Conservation (phyloP, 169 alveolate genomes). For the Plasmodium billcollinsi region DNA sequence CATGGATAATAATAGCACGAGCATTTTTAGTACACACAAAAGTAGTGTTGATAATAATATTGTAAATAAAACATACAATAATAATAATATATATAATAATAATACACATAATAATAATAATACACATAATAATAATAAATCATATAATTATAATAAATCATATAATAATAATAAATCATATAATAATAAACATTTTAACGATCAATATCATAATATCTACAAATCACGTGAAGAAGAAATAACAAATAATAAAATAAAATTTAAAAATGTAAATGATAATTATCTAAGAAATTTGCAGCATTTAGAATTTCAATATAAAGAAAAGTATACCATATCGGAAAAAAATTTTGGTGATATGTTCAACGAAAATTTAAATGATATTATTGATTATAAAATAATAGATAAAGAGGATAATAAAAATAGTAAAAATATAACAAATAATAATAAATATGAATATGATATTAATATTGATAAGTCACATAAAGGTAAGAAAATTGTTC, state of each 20-base stretch:
- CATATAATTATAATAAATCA: neutral
- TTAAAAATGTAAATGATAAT: constrained; percentile 3
- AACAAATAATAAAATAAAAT: neutral
- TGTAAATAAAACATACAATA: neutral
- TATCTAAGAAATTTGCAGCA: constrained; percentile 34
- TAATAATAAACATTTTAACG: neutral
- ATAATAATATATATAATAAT: neutral
- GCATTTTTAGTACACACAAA: no score
- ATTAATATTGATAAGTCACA: no score
- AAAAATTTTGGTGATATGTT: neutral
- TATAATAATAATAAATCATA: neutral
- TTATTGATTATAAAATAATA: constrained; percentile 57
- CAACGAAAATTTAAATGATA: constrained; percentile 18
- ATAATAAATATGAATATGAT: no score
- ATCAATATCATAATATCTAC: neutral
- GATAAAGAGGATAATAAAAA: constrained; percentile 27
- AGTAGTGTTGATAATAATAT: neutral
- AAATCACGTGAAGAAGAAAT: neutral
- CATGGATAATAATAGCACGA: no score
- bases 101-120: no score
- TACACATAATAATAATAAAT: neutral
- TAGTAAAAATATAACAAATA: constrained; percentile 17
- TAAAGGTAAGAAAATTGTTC: constrained; percentile 31
- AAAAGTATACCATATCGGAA: constrained; percentile 23
- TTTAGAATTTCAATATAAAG: constrained; percentile 53